Base-by-base conservation (phyloP, 352 stramenopile species). In the Pythium phragmiticola region DNA sequence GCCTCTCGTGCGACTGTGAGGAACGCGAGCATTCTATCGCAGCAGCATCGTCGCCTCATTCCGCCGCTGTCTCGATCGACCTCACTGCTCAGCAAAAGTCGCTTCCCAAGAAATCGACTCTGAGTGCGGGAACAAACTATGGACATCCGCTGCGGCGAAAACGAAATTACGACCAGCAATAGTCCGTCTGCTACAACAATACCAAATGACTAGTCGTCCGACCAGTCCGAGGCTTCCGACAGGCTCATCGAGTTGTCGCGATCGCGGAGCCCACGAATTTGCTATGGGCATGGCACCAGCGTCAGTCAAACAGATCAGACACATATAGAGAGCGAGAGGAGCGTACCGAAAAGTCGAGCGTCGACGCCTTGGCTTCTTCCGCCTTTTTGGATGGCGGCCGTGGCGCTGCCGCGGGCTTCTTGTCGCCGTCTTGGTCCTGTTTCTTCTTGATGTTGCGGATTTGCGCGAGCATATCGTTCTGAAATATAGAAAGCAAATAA, bases 181-280 rank as follows among this genome's bases (percentile, higher is more conserved):
- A 42, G 26, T 34, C 26, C 26, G 26, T 30, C 4, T 30, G 4
- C 26, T 5, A 5, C 26, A 30, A 4, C 26, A 47, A 21, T 45
- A 26, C 8, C 2, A 4, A 49, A 23, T 30, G 26, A 36, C n/a
- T 46, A 92, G 13, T 95, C 80, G 51, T 95, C 87, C 21, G 87
- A 95, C 87, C 87, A 95, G 61, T 95, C 87, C 4, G 87, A 95
- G 7, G 83, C 82, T 65, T 92, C 83, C 14, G 84, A 94, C 76
- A 95, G 79, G 49, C 81, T 90, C 52, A 95, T 57, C 33, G 87
- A 95, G 57, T 89, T 83, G 33, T 75, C 69, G 21, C 84, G 82
- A 57, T 89, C 73, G n/a, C 85, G 84, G 17, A 95, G 55, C 28
- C 87, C 87, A 41, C 88, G 66, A 71, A 95, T 94, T 90, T 93